A percentile compares a stretch with the other conserved stretches of the same genome.
These are phyloP conservation scores for Chondrus crispus DNA, from an alignment of 23 red algal species.

Conservation along the genomic window DNA sequence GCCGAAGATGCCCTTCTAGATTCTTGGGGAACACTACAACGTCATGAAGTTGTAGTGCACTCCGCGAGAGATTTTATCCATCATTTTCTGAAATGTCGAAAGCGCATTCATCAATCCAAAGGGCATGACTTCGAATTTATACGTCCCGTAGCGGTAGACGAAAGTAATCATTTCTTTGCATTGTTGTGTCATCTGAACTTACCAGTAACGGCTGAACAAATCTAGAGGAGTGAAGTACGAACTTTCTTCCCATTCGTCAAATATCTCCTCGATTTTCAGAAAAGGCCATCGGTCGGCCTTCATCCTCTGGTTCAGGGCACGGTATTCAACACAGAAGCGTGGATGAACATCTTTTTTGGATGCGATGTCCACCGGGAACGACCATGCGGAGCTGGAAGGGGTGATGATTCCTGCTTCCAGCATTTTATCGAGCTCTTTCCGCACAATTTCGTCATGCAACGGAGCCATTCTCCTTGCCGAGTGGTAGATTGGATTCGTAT, in stretches of 20 bases:
- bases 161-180: conserved; percentile 1
- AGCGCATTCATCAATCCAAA: conserved; percentile 12
- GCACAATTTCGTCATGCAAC: not conserved
- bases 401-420: not conserved
- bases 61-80: not conserved
- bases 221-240: not conserved
- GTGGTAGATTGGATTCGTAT: not conserved
- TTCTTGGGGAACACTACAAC: not conserved
- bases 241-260: not conserved
- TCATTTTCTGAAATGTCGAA: conserved; percentile 16
- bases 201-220: not conserved
- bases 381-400: not conserved
- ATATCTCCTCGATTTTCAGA: not conserved
- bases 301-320: not conserved
- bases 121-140: not conserved
- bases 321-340: not conserved
- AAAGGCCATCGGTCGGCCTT: not conserved
- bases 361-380: not conserved
- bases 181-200: not conserved
- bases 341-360: not conserved
- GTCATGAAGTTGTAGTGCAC: not conserved
- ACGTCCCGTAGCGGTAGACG: not conserved
- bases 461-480: not conserved
- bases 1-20: not conserved
- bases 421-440: not conserved